Evolutionary conservation across 768 basidiomycete genomes (phyloP).

Genomic region (Trametes gibbosa): DNA sequence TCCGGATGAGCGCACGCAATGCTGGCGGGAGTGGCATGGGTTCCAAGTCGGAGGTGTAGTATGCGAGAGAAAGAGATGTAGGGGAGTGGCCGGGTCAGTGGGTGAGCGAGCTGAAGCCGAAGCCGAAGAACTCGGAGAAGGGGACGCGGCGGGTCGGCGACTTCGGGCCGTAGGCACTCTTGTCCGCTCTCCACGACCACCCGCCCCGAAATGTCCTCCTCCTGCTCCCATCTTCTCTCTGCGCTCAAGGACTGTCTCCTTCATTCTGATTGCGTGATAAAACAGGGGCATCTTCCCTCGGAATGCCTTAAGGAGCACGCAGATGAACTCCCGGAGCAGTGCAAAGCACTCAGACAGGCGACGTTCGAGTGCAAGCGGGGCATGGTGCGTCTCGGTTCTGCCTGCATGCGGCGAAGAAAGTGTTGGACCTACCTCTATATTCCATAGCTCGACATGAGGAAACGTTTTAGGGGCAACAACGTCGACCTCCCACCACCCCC

Average conservation of each 20-base stretch:
- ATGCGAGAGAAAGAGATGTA: not conserved
- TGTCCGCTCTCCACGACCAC: constrained; percentile 6
- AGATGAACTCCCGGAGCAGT: constrained; percentile 77
- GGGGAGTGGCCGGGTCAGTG: not conserved
- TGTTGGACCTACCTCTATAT: too few relatives aligned
- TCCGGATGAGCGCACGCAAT: constrained; percentile 44
- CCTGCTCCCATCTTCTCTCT: constrained; percentile 71
- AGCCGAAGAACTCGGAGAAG: constrained; percentile 2
- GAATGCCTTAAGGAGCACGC: constrained; percentile 77
- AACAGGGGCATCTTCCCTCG: constrained; percentile 75
- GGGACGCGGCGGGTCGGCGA: constrained; percentile 1
- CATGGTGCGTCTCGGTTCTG: constrained; percentile 69
- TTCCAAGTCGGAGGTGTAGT: not conserved
- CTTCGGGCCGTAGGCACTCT: constrained; percentile 9
- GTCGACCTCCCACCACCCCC: constrained; percentile 19
- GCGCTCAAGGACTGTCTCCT: constrained; percentile 85
- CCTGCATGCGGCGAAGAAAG: too few relatives aligned
- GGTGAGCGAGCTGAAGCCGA: not conserved
- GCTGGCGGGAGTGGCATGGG: constrained; percentile 35
- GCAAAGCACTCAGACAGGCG: constrained; percentile 73
- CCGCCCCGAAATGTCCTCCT: constrained; percentile 60
- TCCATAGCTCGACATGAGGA: constrained; percentile 31
- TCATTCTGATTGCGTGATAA: constrained; percentile 83
- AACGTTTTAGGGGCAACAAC: constrained; percentile 30
- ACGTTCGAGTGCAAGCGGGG: constrained; percentile 90